phyloP scores from a whole-genome alignment of 1,139 yeast species.

The Suhomyces guaymorum region DNA sequence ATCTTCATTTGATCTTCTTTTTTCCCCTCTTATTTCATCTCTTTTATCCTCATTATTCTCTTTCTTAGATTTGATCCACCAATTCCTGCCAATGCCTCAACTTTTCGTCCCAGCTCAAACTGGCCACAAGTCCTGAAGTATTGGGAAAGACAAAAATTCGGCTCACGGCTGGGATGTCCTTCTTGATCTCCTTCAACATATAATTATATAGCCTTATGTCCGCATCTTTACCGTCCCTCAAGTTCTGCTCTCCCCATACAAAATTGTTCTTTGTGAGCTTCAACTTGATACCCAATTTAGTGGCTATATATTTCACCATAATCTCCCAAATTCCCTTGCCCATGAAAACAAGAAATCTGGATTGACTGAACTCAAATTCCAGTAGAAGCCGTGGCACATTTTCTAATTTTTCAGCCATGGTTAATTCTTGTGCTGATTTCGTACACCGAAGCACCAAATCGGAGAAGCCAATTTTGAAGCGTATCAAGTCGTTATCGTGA shows the following conservation, averaged over 20 bases:
- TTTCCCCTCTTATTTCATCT: too few relatives aligned
- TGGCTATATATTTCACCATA: constrained; percentile 31
- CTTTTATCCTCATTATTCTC: too few relatives aligned
- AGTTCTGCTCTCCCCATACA: constrained; percentile 55
- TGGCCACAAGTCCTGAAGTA: constrained; percentile 74
- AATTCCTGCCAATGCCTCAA: constrained; percentile 50
- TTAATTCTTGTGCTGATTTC: constrained; percentile 56
- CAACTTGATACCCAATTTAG: constrained; percentile 15
- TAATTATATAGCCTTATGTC: constrained; percentile 16
- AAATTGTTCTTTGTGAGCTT: constrained; percentile 30
- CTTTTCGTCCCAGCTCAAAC: constrained; percentile 47
- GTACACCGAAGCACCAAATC: constrained; percentile 72
- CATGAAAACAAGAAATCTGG: constrained; percentile 54
- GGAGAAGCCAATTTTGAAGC: constrained; percentile 64
- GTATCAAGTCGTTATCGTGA: constrained; percentile 49
- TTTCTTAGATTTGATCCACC: constrained; percentile 21
- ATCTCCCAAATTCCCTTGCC: constrained; percentile 84
- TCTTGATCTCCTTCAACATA: constrained; percentile 20
- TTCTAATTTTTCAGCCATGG: constrained; percentile 50
- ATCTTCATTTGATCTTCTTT: too few relatives aligned
- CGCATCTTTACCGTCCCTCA: constrained; percentile 10
- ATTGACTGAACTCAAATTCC: constrained; percentile 41
- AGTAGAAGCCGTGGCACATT: constrained; percentile 56
- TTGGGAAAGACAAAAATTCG: constrained; percentile 64
- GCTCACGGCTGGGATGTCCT: constrained; percentile 18